phyloP scores from a whole-genome alignment of 2,329 filamentous ascomycete species.

The Claviceps pusilla region DNA sequence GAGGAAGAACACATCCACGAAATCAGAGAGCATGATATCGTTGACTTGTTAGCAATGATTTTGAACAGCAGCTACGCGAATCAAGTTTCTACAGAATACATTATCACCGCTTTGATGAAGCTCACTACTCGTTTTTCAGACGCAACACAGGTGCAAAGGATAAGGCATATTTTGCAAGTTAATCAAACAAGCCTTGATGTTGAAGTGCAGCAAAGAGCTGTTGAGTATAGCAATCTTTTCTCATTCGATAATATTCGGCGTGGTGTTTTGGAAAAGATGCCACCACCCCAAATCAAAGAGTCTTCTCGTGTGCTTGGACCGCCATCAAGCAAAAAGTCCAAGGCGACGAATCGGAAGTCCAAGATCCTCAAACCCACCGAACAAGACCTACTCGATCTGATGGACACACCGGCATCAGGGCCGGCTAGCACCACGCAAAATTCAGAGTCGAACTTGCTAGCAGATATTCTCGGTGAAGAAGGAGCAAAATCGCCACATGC shows the following conservation, averaged over 20 bases:
- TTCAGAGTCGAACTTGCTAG: slow-evolving; percentile 74
- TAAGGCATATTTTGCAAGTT: slow-evolving; percentile 61
- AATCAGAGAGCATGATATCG: slow-evolving; percentile 76
- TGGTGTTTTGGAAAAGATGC: slow-evolving; percentile 95
- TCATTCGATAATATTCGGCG: slow-evolving; percentile 71
- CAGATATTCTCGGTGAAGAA: slow-evolving; percentile 78
- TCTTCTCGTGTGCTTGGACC: slow-evolving; percentile 83
- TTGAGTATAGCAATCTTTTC: slow-evolving; percentile 94
- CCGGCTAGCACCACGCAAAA: slow-evolving; percentile 35
- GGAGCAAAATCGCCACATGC: slow-evolving; percentile 29
- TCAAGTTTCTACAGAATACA: slow-evolving; percentile 86
- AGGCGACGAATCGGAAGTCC: slow-evolving; percentile 58
- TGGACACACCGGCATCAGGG: slow-evolving; percentile 53
- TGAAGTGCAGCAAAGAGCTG: slow-evolving; percentile 88
- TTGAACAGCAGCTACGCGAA: slow-evolving; percentile 89
- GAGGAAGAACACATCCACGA: slow-evolving; percentile 73
- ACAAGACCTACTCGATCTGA: slow-evolving; percentile 83
- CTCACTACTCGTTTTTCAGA: slow-evolving; percentile 79
- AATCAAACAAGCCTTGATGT: slow-evolving; percentile 82
- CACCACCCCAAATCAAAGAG: slow-evolving; percentile 89
- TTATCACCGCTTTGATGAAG: slow-evolving; percentile 88
- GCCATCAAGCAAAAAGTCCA: slow-evolving; percentile 49
- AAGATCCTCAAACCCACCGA: slow-evolving; percentile 73
- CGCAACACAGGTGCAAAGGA: slow-evolving; percentile 67
- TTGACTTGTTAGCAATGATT: slow-evolving; percentile 85